Conservation (phyloP, 768 basidiomycete genomes). For the Termitomyces sp. region DNA sequence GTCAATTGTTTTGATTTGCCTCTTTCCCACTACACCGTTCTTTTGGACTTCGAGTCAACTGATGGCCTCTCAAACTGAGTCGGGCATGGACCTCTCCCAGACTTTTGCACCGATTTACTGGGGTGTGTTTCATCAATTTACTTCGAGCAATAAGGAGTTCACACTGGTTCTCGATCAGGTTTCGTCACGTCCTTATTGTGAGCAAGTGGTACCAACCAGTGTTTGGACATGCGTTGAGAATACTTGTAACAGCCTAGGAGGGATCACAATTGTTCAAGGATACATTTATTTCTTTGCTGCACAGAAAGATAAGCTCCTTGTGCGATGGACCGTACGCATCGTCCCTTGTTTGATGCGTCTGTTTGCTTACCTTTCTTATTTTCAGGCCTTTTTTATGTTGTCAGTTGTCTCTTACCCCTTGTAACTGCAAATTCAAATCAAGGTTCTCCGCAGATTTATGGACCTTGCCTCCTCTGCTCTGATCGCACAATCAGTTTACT, state of each 20-base stretch:
- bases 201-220: neutral
- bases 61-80: neutral
- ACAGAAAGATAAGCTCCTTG: constrained; percentile 19
- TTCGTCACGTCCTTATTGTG: constrained; percentile 25
- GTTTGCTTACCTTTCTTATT: neutral
- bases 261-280: constrained; percentile 36
- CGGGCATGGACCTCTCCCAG: constrained; percentile 17
- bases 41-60: neutral
- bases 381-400: constrained; percentile 24
- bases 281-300: constrained; percentile 32
- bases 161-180: constrained; percentile 12
- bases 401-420: constrained; percentile 6
- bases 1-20: neutral
- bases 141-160: neutral
- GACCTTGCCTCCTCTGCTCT: constrained; percentile 34
- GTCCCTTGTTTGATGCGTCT: neutral
- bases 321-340: constrained; percentile 25
- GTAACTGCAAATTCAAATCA: neutral
- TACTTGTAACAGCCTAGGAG: constrained; percentile 25
- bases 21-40: neutral
- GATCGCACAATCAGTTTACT: constrained; percentile 38
- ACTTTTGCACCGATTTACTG: constrained; percentile 28
- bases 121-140: constrained; percentile 15
- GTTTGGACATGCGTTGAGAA: neutral
- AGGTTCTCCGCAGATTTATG: constrained; percentile 19